A percentile compares a stretch with the other conserved stretches of the same genome.
Conservation (phyloP, 345 rosid species). For the Bruguiera sexangula region DNA sequence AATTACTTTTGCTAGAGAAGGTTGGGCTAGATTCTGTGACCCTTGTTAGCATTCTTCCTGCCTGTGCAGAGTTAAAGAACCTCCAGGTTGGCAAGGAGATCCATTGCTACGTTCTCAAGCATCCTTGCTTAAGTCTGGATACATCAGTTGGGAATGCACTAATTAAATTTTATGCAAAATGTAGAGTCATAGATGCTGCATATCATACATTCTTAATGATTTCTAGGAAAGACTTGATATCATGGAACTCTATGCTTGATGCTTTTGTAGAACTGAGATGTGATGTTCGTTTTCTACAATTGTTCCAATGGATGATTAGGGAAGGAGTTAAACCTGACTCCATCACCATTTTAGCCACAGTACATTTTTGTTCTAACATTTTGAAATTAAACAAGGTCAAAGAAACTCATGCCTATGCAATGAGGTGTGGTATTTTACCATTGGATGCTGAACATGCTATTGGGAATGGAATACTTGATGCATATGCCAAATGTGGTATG, state of each 20-base stretch:
- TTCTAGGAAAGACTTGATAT: constrained; percentile 45
- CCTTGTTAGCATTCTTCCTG: constrained; percentile 60
- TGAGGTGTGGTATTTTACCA: constrained; percentile 44
- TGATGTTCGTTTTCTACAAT: constrained; percentile 38
- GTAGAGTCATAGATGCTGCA: constrained; percentile 48
- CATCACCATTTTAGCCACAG: constrained; percentile 42
- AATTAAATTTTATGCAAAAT: constrained; percentile 65
- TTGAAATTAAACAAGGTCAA: constrained; percentile 44
- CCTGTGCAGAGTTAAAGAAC: constrained; percentile 50
- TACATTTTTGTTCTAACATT: constrained; percentile 33
- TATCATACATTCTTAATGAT: constrained; percentile 41
- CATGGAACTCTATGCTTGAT: constrained; percentile 66
- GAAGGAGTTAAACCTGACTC: constrained; percentile 52
- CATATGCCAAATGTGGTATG: constrained; percentile 66
- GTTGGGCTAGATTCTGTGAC: constrained; percentile 62
- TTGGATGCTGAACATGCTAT: constrained; percentile 39
- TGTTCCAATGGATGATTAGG: constrained; percentile 42
- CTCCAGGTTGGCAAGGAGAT: constrained; percentile 48
- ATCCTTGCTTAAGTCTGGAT: constrained; percentile 33
- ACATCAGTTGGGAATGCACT: constrained; percentile 47
- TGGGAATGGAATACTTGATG: constrained; percentile 66
- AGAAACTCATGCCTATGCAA: constrained; percentile 67
- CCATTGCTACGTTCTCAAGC: constrained; percentile 46
- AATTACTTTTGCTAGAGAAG: constrained; percentile 37
- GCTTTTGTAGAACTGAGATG: constrained; percentile 38